These are phyloP conservation scores for Tympanopsis confertula DNA, from an alignment of 2,329 filamentous ascomycete genomes.

Conservation along the genomic window DNA sequence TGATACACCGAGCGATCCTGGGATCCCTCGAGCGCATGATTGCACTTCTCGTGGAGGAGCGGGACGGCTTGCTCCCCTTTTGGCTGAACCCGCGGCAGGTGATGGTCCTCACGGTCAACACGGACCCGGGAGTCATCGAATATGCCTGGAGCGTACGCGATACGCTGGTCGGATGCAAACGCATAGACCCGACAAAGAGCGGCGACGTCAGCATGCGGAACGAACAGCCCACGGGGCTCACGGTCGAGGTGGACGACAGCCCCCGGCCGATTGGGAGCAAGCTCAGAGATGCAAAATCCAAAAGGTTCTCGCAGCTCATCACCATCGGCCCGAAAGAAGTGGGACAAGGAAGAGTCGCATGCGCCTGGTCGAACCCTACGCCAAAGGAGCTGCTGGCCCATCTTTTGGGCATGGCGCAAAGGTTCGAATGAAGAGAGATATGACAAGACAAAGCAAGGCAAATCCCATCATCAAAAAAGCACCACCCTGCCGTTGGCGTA, in stretches of 20 bases:
- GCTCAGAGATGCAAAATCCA: conserved; percentile 57
- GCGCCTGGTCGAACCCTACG: conserved; percentile 24
- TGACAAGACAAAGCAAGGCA: too few relatives aligned
- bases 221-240: conserved; percentile 44
- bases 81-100: conserved; percentile 77
- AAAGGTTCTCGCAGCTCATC: conserved; percentile 64
- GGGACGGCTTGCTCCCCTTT: conserved; percentile 71
- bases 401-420: conserved; percentile 16
- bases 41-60: conserved; percentile 75
- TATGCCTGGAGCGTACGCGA: conserved; percentile 35
- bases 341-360: conserved; percentile 40
- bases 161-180: conserved; percentile 36
- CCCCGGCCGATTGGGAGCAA: conserved; percentile 55
- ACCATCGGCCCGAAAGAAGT: conserved; percentile 61
- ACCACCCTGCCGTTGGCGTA: too few relatives aligned
- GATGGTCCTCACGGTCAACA: conserved; percentile 62
- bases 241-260: conserved; percentile 60
- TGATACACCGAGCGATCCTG: conserved; percentile 76
- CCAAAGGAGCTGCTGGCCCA: conserved; percentile 5
- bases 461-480: too few relatives aligned
- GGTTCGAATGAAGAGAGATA: conserved; percentile 30
- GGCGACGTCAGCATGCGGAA: conserved; percentile 26
- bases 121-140: conserved; percentile 37
- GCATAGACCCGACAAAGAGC: conserved; percentile 10
- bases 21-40: conserved; percentile 77